Percentiles rank a stretch among this genome's conserved stretches.
Conservation (phyloP, 2,329 filamentous ascomycete genomes). For the Orbilia blumenaviensis region DNA sequence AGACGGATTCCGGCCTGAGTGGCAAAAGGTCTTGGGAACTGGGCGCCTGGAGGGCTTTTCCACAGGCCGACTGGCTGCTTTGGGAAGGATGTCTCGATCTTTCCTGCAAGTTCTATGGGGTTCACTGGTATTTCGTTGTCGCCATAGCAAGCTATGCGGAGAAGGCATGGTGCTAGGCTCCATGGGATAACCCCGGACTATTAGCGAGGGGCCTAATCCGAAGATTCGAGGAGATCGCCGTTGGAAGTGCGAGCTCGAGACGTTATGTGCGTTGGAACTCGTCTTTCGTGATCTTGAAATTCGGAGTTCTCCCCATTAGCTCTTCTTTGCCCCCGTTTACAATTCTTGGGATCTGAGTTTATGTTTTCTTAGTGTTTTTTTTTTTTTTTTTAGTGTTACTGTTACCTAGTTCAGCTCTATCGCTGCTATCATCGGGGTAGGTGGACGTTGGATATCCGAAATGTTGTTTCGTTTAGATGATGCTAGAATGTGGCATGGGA, state of each 20-base stretch:
- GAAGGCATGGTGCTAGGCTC: conserved; percentile 11
- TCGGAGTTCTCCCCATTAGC: conserved; percentile 1
- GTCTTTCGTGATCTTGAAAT: not conserved
- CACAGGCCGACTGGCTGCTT: not conserved
- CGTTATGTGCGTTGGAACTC: not conserved
- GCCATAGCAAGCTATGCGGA: not conserved
- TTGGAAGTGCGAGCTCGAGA: not conserved
- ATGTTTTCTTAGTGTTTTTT: not conserved
- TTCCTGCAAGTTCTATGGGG: not conserved
- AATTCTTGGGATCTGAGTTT: not conserved
- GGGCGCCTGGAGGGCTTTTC: not conserved
- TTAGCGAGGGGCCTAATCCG: conserved; percentile 15
- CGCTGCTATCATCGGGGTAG: not conserved
- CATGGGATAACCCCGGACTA: conserved; percentile 39
- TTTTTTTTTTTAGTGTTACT: not conserved
- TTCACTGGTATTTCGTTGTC: not conserved
- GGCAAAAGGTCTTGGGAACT: conserved; percentile 5
- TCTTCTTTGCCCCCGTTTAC: not conserved
- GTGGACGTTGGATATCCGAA: not conserved
- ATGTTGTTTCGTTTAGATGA: not conserved
- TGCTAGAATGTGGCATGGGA: not conserved
- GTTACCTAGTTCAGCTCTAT: not conserved
- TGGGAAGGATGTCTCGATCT: not conserved
- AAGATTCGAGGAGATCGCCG: not conserved
- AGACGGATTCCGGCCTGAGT: conserved; percentile 25